A percentile compares a stretch with the other conserved stretches of the same genome.
Evolutionary conservation across 441 rosid genomes (phyloP).

Genomic region (Melastoma candidum): DNA sequence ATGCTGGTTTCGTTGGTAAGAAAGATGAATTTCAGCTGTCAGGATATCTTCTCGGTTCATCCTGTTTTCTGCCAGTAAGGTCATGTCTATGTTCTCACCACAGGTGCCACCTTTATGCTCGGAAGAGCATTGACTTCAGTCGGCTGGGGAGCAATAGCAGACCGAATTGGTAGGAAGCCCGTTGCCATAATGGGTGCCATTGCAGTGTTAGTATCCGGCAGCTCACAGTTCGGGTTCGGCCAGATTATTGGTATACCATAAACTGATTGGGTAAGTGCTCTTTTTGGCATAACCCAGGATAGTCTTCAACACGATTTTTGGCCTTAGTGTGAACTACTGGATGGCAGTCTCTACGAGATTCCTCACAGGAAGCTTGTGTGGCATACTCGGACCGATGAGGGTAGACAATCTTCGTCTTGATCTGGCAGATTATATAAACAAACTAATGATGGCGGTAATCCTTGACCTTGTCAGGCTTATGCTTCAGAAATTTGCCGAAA

Average conservation of each 20-base stretch:
- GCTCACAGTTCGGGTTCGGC: too few species aligned
- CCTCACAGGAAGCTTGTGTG: constrained; percentile 9
- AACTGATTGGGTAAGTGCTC: too few species aligned
- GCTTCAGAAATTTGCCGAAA: constrained; percentile 39
- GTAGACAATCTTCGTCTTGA: background rate
- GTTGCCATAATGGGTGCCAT: constrained; percentile 13
- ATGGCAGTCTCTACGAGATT: constrained; percentile 12
- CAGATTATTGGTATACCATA: too few species aligned
- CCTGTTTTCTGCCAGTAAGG: too few species aligned
- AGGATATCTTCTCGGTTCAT: too few species aligned
- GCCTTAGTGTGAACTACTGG: constrained; percentile 15
- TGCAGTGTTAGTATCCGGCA: constrained; percentile 9
- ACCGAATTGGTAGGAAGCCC: constrained; percentile 18
- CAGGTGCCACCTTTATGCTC: constrained; percentile 21
- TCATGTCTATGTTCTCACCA: background rate
- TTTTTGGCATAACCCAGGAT: constrained; percentile 1
- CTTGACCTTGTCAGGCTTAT: constrained; percentile 29
- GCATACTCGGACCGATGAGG: constrained; percentile 14
- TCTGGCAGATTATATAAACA: background rate
- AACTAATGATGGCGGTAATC: background rate
- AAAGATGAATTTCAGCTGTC: too few species aligned
- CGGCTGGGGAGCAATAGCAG: constrained; percentile 18
- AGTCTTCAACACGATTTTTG: constrained; percentile 12
- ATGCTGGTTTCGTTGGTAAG: constrained; percentile 20
- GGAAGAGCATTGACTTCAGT: constrained; percentile 21